phyloP scores from a whole-genome alignment of 768 basidiomycete species.

The Rhodotorula toruloides region DNA sequence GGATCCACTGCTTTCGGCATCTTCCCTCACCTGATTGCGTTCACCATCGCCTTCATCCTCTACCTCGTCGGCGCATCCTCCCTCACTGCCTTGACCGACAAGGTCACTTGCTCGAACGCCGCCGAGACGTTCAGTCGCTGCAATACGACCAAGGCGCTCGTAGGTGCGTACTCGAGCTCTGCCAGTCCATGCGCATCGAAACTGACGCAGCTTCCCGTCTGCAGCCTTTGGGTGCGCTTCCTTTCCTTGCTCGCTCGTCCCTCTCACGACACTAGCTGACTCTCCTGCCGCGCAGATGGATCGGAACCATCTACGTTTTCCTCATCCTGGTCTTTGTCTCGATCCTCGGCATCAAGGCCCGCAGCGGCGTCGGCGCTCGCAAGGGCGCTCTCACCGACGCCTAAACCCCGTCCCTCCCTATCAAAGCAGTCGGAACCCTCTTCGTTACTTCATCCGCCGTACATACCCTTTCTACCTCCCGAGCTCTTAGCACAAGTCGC shows the following conservation, averaged over 20 bases:
- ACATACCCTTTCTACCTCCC: not conserved
- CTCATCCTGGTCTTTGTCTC: conserved; percentile 42
- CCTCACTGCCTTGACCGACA: too few species aligned
- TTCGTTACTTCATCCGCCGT: too few species aligned
- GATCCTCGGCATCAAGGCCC: conserved; percentile 37
- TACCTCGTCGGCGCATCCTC: not conserved
- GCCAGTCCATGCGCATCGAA: too few species aligned
- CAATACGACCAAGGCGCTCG: too few species aligned
- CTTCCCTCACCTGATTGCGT: conserved; percentile 43
- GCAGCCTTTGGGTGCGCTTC: conserved; percentile 32
- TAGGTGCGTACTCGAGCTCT: too few species aligned
- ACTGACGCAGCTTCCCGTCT: not conserved
- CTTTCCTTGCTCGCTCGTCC: conserved; percentile 46
- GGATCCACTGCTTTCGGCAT: conserved; percentile 45
- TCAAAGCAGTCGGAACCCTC: too few species aligned
- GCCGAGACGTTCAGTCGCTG: too few species aligned
- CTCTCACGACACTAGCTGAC: conserved; percentile 46
- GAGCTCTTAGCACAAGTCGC: too few species aligned
- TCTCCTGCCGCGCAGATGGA: conserved; percentile 43
- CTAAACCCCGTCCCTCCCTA: not conserved
- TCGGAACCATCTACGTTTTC: conserved; percentile 46
- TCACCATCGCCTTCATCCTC: conserved; percentile 46
- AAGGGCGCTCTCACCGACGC: conserved; percentile 27
- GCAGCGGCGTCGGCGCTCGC: conserved; percentile 19
- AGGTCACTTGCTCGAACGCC: too few species aligned